phyloP scores from a whole-genome alignment of 805 yeast species.

The Danielia oregonensis region DNA sequence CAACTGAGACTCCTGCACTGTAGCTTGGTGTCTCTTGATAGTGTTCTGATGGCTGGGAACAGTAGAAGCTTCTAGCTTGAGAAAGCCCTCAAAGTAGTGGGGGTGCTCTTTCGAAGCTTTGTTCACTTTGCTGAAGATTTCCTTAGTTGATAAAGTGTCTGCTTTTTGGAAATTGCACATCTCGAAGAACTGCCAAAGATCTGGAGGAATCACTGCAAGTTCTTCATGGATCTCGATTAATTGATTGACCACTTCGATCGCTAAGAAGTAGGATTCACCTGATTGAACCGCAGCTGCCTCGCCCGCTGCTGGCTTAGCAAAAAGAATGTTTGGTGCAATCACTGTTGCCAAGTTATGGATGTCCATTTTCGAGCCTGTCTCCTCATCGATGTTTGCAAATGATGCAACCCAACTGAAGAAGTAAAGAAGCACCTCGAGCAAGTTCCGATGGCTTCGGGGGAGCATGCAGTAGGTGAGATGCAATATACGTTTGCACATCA shows the following conservation, averaged over 20 bases:
- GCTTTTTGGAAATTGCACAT: constrained; percentile 36
- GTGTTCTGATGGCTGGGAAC: constrained; percentile 13
- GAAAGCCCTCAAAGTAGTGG: constrained; percentile 21
- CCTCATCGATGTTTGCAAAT: constrained; percentile 88
- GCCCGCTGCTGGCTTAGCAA: constrained; percentile 44
- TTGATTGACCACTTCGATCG: constrained; percentile 85
- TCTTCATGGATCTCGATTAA: constrained; percentile 80
- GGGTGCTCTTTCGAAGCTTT: constrained; percentile 31
- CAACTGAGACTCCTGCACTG: constrained; percentile 5
- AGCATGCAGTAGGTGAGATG: constrained; percentile 70
- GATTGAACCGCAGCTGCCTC: constrained; percentile 22
- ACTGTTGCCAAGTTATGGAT: constrained; percentile 93
- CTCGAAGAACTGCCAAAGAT: constrained; percentile 48
- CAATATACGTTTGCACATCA: constrained; percentile 48
- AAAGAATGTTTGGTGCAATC: constrained; percentile 85
- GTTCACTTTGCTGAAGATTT: constrained; percentile 31
- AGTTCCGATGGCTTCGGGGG: constrained; percentile 78
- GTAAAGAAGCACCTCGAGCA: constrained; percentile 78
- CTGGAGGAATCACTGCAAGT: constrained; percentile 71
- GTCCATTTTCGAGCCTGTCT: constrained; percentile 88
- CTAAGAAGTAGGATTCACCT: constrained; percentile 77
- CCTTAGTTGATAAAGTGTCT: constrained; percentile 29
- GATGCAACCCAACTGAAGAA: constrained; percentile 96
- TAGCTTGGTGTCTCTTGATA: constrained; percentile 11
- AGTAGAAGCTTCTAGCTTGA: constrained; percentile 3